A percentile compares a stretch with the other conserved stretches of the same genome.
phyloP scores from a whole-genome alignment of 352 stramenopile genomes.

The Saprolegnia diclina region DNA sequence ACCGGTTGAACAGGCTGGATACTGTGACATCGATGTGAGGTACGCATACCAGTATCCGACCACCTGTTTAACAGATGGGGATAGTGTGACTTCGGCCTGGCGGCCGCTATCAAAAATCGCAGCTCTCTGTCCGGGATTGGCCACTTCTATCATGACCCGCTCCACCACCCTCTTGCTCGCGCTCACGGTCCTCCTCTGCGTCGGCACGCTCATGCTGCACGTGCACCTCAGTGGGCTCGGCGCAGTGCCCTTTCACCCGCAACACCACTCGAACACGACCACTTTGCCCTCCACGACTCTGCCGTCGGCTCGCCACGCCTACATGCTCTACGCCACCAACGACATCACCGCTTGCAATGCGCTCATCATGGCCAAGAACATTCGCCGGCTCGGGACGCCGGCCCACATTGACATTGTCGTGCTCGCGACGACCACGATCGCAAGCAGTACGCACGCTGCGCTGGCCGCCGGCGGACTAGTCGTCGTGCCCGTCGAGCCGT shows the following conservation, averaged over 20 bases:
- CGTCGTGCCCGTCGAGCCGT: constrained; percentile 29
- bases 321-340: constrained; percentile 36
- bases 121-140: too few relatives aligned
- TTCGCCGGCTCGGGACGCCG: constrained; percentile 9
- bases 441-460: constrained; percentile 6
- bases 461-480: constrained; percentile 12
- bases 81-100: too few relatives aligned
- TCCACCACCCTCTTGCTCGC: background rate
- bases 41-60: too few relatives aligned
- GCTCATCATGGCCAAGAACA: constrained; percentile 29
- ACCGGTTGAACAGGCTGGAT: too few relatives aligned
- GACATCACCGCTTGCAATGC: constrained; percentile 31
- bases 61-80: too few relatives aligned
- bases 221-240: background rate
- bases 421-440: constrained; percentile 26
- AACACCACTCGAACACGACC: background rate
- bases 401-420: constrained; percentile 31
- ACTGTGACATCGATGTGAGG: too few relatives aligned
- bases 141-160: background rate
- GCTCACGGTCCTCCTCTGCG: background rate
- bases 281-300: background rate
- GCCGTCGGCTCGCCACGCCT: constrained; percentile 5
- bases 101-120: too few relatives aligned
- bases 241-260: background rate
- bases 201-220: background rate